These are phyloP conservation scores for Aspergillus panamensis DNA, from an alignment of 495 filamentous ascomycete species.

Conservation along the genomic window DNA sequence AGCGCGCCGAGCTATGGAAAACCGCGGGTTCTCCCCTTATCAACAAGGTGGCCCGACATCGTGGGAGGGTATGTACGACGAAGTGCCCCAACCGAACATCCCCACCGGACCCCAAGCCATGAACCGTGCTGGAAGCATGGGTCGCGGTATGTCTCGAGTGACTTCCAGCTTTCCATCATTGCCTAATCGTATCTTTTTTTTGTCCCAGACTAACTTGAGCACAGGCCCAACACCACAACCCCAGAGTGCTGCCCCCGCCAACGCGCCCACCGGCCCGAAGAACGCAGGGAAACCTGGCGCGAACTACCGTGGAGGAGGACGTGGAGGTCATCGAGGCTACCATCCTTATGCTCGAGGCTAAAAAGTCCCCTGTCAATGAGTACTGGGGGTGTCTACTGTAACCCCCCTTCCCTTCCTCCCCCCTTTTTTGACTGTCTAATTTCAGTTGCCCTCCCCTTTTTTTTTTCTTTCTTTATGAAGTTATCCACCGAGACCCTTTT, in stretches of 20 bases:
- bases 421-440: background rate
- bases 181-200: background rate
- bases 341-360: constrained; percentile 68
- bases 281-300: constrained; percentile 91
- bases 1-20: constrained; percentile 45
- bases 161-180: constrained; percentile 1
- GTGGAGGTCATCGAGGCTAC: constrained; percentile 70
- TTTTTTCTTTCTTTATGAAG: background rate
- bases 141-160: constrained; percentile 43
- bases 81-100: constrained; percentile 83
- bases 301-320: constrained; percentile 92
- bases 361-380: constrained; percentile 1
- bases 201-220: constrained; percentile 19
- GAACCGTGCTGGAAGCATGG: constrained; percentile 47
- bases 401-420: background rate
- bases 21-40: constrained; percentile 46
- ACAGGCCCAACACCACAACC: constrained; percentile 49
- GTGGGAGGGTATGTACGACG: constrained; percentile 99
- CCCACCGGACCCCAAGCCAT: constrained; percentile 51
- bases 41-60: constrained; percentile 65
- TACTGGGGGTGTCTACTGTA: background rate
- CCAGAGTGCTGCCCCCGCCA: constrained; percentile 78
- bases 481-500: background rate
- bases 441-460: constrained; percentile 6
- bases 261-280: constrained; percentile 93